Evolutionary conservation across 2,329 filamentous ascomycete species (phyloP), one percentile per base, ranked within the genome.

Genomic region (Tolypocladium inflatum): DNA sequence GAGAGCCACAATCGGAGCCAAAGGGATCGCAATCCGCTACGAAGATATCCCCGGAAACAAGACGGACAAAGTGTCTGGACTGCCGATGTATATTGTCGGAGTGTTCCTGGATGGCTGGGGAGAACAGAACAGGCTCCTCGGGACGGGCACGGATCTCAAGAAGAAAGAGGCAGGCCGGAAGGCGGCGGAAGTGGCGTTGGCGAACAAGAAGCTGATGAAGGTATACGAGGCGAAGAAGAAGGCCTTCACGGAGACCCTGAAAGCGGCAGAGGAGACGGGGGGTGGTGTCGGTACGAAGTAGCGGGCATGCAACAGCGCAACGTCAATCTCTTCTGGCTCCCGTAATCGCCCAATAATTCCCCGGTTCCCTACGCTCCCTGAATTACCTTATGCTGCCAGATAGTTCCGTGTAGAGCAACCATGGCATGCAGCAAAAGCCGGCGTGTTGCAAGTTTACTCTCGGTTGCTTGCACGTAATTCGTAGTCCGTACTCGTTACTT

Each of bases 151-250:
- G 38, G 88, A 81, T 1, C 72, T 83, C 61, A 83, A 80, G 57
- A 91, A 91, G 73, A 83, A 81, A 58, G 86, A 90, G 58, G 89
- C 88, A 1, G 86, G 85, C 0, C 75, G 81, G 17, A 85, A 81
- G 63, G 89, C 89, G 1, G 89, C 89, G 1, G 71, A 75, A 48
- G 75, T 77, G 63, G 87, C 86, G 0, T 65, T 92, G 67, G 75
- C 79, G 48, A 86, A 90, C 66, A 86, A 85, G 68, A 87, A 86
- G 65, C 63, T 89, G 62, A 82, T 85, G 54, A 78, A 77, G 61
- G 66, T 71, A 30, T 80, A 79, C 43, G 65, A 69, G 26, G 73
- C 75, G 26, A 80, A 79, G 66, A 85, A 80, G 70, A 68, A 68
- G 58, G 76, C 73, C 0, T 76, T 74, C 55, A 38, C 72, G 51